Evolutionary conservation across 192 early-diverging fungal genomes (phyloP).

Genomic region (Cladochytrium replicatum): DNA sequence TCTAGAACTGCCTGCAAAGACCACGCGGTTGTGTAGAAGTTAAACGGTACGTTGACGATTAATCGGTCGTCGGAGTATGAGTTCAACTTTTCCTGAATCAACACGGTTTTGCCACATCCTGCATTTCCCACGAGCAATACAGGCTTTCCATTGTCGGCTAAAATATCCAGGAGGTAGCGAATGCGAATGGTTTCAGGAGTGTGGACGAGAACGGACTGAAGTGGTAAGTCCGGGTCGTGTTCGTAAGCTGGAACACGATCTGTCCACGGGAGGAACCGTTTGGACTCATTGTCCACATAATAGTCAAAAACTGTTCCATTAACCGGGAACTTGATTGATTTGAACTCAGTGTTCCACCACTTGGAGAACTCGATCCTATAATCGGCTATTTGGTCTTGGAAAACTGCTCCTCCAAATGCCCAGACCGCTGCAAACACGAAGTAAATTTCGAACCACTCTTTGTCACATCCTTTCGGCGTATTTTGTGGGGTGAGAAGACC

Average conservation of each 20-base stretch:
- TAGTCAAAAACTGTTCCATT: conserved; percentile 57
- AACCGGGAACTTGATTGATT: conserved; percentile 46
- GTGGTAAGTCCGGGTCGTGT: conserved; percentile 47
- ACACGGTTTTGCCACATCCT: conserved; percentile 54
- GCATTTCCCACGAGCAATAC: conserved; percentile 53
- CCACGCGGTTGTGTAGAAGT: conserved; percentile 56
- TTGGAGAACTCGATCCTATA: conserved; percentile 51
- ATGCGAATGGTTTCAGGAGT: conserved; percentile 53
- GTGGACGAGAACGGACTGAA: conserved; percentile 47
- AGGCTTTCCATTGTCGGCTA: conserved; percentile 52
- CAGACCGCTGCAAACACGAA: conserved; percentile 58
- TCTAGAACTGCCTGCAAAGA: conserved; percentile 49
- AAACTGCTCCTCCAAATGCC: conserved; percentile 55
- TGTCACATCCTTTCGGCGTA: conserved; percentile 58
- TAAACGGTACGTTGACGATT: conserved; percentile 58
- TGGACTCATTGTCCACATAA: conserved; percentile 46
- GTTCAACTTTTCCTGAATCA: conserved; percentile 56
- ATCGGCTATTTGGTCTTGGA: conserved; percentile 52
- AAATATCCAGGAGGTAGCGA: conserved; percentile 44
- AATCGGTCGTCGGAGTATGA: conserved; percentile 48
- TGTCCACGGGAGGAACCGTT: conserved; percentile 54
- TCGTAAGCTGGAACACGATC: conserved; percentile 43
- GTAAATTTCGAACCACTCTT: conserved; percentile 62
- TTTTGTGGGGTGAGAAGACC: conserved; percentile 49
- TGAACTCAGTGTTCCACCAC: conserved; percentile 60